Base-by-base conservation (phyloP, 495 filamentous ascomycete species). In the Hypoxylon intermedium region DNA sequence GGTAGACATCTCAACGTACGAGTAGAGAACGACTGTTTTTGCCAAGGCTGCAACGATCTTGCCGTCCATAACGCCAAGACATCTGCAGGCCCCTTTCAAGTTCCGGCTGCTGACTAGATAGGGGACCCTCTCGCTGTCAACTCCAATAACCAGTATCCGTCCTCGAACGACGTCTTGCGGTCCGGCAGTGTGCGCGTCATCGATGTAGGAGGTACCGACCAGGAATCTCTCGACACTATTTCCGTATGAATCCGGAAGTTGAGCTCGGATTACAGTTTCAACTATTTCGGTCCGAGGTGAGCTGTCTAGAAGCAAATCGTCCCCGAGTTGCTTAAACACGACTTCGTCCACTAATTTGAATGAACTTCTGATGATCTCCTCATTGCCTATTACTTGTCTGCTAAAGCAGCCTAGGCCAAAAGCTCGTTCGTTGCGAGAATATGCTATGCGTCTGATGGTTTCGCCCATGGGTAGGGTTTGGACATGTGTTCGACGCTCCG, bases 351-450 rank as follows among this genome's bases (percentile, higher is more conserved):
- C 82, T 7, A 85, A 65, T 49, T 67, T 71, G 55, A 85, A 82
- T 0, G 77, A 78, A 51, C 74, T 79, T 1, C 71, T 74, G 6
- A 83, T 66, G 11, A 78, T 58, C 63, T 85, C 82, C 58, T 79
- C 77, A 24, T 77, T 79, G 11, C 74, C 49, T 12, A 61, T 47
- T 0, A 83, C 58, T 42, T 80, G 61, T 74, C 90, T 82, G 38
- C 85, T 84, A 50, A 98, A 89, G 9, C 89, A 94, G 2, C 93
- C 93, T 2, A 98, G 79, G 5, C 89, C 93, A 67, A 98, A 96
- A 0, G 87, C 87, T 64, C 89, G 88, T 45, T 93, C 87, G 18
- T 76, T 78, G 6, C 87, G 78, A 6, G 91, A 95, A 73, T 98
- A 96, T 0, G 91, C 88, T 43, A 99, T 85, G 33, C 94, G 80